Base-by-base conservation (phyloP, 2,329 filamentous ascomycete species). In the Meredithiella fracta region DNA sequence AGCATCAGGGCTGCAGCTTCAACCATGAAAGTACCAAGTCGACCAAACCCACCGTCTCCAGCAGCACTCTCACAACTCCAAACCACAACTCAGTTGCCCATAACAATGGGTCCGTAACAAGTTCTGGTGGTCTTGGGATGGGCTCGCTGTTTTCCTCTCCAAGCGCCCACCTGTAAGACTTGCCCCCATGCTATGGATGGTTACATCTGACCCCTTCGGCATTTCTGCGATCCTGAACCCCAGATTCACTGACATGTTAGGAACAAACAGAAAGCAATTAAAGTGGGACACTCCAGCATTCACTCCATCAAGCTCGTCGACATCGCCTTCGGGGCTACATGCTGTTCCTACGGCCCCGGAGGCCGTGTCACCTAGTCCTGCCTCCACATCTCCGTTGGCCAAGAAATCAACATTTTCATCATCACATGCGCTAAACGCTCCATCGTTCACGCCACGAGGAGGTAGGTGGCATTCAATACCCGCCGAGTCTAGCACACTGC, bases 201-300 rank as follows among this genome's bases (percentile, higher is more conserved):
- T 42, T 53, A 47, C 25, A 7, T 2, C 54, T 14, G 29, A 15
- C 22, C 11, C 37, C 15, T 31, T 29, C 25, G 26, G 25, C 15
- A 14, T 47, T 7, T 42, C 25, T 47, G 37, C 8, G 23, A 22
- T 22, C 11, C 1, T 3, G 14, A 54, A 14, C 31, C 38, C n/a
- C 15, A 20, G 2, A 9, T 29, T 5, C 29, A 34, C 29, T 34
- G 11, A 34, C 29, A 34, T 34, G 11, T 34, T 34, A 5, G 7
- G 26, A 14, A 15, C n/a, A 17, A 49, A 23, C 17, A 59, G 54
- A 37, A 56, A 56, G 51, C 14, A 50, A 40, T 40, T 98, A 62
- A 98, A 94, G 68, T 92, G 95, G 65, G 92, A 97, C 64, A 97
- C 92, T 7, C 91, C 92, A 11, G 87, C 91, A 51, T 98, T 98